Conservation (phyloP, 371 early-diverging fungal species). For the Mucor racemosus region DNA sequence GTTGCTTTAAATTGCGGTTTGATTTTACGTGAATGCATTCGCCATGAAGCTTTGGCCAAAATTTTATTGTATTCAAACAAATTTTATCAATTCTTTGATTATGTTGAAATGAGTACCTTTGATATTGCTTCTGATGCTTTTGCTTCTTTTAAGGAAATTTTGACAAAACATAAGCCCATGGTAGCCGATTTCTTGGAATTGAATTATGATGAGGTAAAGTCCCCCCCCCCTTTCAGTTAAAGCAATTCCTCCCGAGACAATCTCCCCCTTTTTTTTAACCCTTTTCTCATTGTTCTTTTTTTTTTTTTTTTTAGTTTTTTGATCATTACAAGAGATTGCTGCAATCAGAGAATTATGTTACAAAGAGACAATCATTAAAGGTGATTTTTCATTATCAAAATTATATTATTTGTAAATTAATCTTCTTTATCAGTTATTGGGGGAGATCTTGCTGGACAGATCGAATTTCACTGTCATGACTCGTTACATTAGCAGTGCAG, state of each 20-base stretch:
- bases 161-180: conserved; percentile 91
- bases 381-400: conserved; percentile 43
- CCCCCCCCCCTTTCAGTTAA: background rate
- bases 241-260: background rate
- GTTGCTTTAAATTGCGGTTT: conserved; percentile 97
- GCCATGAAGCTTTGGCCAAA: conserved; percentile 91
- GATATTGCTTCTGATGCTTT: conserved; percentile 98
- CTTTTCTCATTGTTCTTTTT: conserved; percentile 7
- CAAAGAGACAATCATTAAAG: conserved; percentile 96
- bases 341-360: conserved; percentile 94
- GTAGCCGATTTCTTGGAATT: conserved; percentile 88
- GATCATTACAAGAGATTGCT: conserved; percentile 84
- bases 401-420: background rate
- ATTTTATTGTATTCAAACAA: conserved; percentile 81
- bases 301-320: conserved; percentile 93
- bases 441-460: conserved; percentile 95
- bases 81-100: conserved; percentile 92
- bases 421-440: conserved; percentile 74
- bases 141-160: conserved; percentile 96
- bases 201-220: conserved; percentile 84
- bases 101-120: conserved; percentile 95
- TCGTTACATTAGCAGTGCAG: conserved; percentile 88
- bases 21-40: conserved; percentile 94
- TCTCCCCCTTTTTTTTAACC: background rate
- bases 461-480: conserved; percentile 96